A percentile compares a stretch with the other conserved stretches of the same genome.
Evolutionary conservation across 257 asterid species (phyloP).

Genomic region (Paraleonurus japonicus): DNA sequence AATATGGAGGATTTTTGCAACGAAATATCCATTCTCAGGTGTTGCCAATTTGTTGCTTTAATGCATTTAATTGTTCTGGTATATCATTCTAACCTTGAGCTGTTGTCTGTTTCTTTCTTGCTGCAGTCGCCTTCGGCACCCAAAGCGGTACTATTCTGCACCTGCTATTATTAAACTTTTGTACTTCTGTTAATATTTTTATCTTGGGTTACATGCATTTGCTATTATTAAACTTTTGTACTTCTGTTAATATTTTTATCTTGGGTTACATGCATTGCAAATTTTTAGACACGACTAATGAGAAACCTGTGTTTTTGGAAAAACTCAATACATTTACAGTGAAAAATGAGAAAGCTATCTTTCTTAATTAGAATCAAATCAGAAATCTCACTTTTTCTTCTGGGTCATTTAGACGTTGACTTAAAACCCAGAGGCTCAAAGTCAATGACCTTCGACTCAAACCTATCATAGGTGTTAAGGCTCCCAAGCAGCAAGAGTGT

Average conservation of each 20-base stretch:
- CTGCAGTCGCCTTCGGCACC: conserved; percentile 97
- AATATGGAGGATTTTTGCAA: conserved; percentile 99
- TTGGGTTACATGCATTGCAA: background rate
- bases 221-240: conserved; percentile 10
- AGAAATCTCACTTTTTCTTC: background rate
- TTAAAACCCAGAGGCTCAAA: background rate
- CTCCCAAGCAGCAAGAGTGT: too few relatives aligned
- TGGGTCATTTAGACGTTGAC: background rate
- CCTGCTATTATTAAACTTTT: conserved; percentile 22
- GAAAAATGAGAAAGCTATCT: background rate
- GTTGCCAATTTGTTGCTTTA: conserved; percentile 14
- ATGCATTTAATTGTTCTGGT: conserved; percentile 18
- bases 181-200: conserved; percentile 1
- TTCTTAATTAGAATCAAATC: background rate
- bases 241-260: conserved; percentile 4
- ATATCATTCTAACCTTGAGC: conserved; percentile 35
- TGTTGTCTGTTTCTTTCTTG: conserved; percentile 34
- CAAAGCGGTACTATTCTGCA: conserved; percentile 75
- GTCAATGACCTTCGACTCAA: background rate
- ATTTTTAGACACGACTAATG: background rate
- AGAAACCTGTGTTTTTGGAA: background rate
- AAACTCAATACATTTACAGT: background rate
- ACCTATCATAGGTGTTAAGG: too few relatives aligned
- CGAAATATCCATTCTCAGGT: conserved; percentile 95
- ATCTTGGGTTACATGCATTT: too few relatives aligned